Evolutionary conservation across 257 asterid genomes (phyloP).

Genomic region (Henckelia pumila): DNA sequence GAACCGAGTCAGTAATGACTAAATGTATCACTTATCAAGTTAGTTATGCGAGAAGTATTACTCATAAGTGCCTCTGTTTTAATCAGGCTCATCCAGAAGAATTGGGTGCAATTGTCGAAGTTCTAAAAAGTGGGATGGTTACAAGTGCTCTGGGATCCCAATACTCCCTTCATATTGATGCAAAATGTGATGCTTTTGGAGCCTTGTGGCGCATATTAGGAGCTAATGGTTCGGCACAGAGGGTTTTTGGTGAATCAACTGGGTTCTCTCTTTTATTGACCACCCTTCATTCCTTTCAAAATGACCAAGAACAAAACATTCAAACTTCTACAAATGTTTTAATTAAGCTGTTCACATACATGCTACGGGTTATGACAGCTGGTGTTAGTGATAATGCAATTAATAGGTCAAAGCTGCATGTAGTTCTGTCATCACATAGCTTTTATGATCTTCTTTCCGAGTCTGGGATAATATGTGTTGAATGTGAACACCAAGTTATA

Average conservation of each 20-base stretch:
- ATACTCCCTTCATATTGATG: slow-evolving; percentile 71
- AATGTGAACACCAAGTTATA: slow-evolving; percentile 87
- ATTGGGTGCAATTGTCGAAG: slow-evolving; percentile 80
- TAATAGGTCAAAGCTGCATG: slow-evolving; percentile 74
- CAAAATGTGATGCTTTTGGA: slow-evolving; percentile 90
- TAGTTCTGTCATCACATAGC: slow-evolving; percentile 68
- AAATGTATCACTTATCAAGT: slow-evolving; percentile 12
- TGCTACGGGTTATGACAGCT: slow-evolving; percentile 81
- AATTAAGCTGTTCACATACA: slow-evolving; percentile 71
- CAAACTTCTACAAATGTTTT: slow-evolving; percentile 37
- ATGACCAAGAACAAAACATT: slow-evolving; percentile 49
- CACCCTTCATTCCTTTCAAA: slow-evolving; percentile 82
- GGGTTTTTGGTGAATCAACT: slow-evolving; percentile 98
- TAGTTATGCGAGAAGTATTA: slow-evolving; percentile 8
- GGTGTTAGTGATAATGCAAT: slow-evolving; percentile 82
- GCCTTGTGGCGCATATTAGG: slow-evolving; percentile 91
- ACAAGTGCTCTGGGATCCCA: slow-evolving; percentile 82
- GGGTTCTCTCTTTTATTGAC: slow-evolving; percentile 93
- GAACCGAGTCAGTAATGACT: slow-evolving; percentile 13
- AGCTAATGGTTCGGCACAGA: slow-evolving; percentile 75
- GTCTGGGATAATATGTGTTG: slow-evolving; percentile 84
- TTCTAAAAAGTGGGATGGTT: slow-evolving; percentile 94
- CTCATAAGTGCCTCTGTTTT: slow-evolving; percentile 22
- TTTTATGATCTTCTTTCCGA: slow-evolving; percentile 86
- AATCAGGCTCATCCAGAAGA: slow-evolving; percentile 89